Conservation (phyloP, 768 basidiomycete species). For the Tylopilus subfusipes region DNA sequence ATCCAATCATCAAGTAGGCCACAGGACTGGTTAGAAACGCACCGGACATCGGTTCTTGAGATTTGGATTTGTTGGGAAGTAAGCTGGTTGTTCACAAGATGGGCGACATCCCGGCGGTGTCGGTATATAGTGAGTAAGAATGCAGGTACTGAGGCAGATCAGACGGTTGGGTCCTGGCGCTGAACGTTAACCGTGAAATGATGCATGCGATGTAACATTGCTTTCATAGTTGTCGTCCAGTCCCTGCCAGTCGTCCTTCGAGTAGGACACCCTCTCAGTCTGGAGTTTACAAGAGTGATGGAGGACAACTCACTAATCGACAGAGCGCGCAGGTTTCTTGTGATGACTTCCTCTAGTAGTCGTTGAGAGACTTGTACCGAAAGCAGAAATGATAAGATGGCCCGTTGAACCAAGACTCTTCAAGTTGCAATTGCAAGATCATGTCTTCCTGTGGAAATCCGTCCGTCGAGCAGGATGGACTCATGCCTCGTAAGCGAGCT, state of each 20-base stretch:
- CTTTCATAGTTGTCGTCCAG: not conserved
- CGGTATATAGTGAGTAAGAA: not conserved
- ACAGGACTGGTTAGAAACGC: constrained; percentile 3
- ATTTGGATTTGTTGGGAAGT: not conserved
- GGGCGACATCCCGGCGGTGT: not conserved
- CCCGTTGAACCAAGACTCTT: too few relatives aligned
- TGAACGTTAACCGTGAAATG: too few relatives aligned
- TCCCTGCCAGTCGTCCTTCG: too few relatives aligned
- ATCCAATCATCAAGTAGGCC: not conserved
- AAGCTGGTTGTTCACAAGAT: too few relatives aligned
- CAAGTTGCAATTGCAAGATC: not conserved
- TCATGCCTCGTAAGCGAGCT: constrained; percentile 60
- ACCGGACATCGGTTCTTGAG: not conserved
- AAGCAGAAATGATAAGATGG: constrained; percentile 3
- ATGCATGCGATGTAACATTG: not conserved
- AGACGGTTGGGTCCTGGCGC: too few relatives aligned
- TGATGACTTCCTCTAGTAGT: too few relatives aligned
- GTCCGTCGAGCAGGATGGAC: constrained; percentile 49
- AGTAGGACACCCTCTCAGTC: too few relatives aligned
- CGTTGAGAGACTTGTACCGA: too few relatives aligned
- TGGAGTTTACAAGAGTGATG: too few relatives aligned
- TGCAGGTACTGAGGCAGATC: too few relatives aligned
- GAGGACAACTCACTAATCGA: too few relatives aligned
- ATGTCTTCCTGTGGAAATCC: constrained; percentile 65
- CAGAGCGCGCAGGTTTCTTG: too few relatives aligned